Conservation (phyloP, 495 filamentous ascomycete species). For the Neurospora intermedia region DNA sequence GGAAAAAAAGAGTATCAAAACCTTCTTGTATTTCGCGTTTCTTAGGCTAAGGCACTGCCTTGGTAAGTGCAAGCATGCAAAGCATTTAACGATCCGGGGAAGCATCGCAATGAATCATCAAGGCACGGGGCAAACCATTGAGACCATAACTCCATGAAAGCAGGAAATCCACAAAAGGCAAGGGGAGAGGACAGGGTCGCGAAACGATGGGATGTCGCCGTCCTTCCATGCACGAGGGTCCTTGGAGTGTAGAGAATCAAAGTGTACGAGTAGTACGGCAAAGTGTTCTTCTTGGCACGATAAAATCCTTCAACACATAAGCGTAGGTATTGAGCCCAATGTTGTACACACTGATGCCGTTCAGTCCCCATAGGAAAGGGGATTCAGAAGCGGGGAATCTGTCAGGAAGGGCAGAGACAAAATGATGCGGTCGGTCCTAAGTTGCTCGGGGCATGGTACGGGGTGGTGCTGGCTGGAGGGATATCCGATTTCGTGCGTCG, state of each 20-base stretch:
- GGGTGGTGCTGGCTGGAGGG: not conserved
- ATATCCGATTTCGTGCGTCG: not conserved
- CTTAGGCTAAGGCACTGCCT: not conserved
- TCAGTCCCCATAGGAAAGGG: conserved; percentile 3
- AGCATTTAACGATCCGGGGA: not conserved
- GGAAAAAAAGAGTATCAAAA: not conserved
- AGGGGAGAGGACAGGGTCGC: not conserved
- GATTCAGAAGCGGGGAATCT: not conserved
- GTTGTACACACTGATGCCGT: conserved; percentile 99
- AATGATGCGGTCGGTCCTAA: not conserved
- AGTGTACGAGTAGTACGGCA: conserved; percentile 85
- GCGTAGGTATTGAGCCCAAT: conserved; percentile 58
- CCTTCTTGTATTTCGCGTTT: not conserved
- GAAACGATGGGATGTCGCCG: conserved; percentile 49
- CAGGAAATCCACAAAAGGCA: not conserved
- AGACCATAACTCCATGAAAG: not conserved
- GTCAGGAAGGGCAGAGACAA: not conserved
- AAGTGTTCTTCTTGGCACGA: conserved; percentile 76
- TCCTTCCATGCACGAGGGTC: conserved; percentile 78
- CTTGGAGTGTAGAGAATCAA: conserved; percentile 45
- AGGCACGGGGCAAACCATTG: not conserved
- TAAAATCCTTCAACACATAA: conserved; percentile 88
- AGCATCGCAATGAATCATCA: not conserved
- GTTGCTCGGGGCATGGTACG: not conserved
- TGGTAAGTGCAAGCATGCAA: not conserved